Evolutionary conservation across 2,329 filamentous ascomycete genomes (phyloP).

Genomic region (Trichoderma gracile): DNA sequence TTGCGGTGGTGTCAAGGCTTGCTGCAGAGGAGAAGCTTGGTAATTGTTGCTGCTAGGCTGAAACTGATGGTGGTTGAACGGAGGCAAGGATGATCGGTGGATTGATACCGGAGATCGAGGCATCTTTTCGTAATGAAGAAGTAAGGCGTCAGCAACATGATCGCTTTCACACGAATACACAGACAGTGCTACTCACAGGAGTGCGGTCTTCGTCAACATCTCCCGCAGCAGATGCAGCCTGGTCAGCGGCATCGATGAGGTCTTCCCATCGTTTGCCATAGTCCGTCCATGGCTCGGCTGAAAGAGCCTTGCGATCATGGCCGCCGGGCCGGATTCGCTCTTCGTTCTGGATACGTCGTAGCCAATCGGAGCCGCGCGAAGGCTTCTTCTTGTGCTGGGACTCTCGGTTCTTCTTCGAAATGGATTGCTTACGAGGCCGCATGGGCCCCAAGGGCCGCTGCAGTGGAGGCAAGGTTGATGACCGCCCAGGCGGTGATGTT

Average conservation of each 20-base stretch:
- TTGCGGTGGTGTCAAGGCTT: constrained; percentile 80
- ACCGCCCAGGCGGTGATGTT: constrained; percentile 81
- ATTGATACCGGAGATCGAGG: constrained; percentile 66
- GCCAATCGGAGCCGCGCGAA: constrained; percentile 67
- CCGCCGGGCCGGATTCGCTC: constrained; percentile 65
- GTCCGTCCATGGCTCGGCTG: constrained; percentile 77
- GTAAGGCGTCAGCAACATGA: background rate
- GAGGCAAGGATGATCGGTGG: constrained; percentile 62
- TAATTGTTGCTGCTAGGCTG: constrained; percentile 61
- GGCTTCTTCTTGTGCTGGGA: constrained; percentile 70
- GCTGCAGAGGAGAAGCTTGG: constrained; percentile 86
- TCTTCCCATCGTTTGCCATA: constrained; percentile 95
- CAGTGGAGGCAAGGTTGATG: constrained; percentile 82
- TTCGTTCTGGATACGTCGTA: constrained; percentile 59
- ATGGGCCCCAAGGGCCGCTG: constrained; percentile 71
- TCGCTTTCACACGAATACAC: background rate
- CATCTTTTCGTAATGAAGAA: constrained; percentile 45
- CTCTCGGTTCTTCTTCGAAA: constrained; percentile 75
- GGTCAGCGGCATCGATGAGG: constrained; percentile 80
- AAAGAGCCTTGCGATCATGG: constrained; percentile 79
- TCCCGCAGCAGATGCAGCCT: constrained; percentile 80
- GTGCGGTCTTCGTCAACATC: constrained; percentile 89
- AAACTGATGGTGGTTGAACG: constrained; percentile 62
- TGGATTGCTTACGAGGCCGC: constrained; percentile 80
- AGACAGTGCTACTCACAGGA: constrained; percentile 61